phyloP scores from a whole-genome alignment of 257 asterid genomes.

The Solanum raphanifolium region DNA sequence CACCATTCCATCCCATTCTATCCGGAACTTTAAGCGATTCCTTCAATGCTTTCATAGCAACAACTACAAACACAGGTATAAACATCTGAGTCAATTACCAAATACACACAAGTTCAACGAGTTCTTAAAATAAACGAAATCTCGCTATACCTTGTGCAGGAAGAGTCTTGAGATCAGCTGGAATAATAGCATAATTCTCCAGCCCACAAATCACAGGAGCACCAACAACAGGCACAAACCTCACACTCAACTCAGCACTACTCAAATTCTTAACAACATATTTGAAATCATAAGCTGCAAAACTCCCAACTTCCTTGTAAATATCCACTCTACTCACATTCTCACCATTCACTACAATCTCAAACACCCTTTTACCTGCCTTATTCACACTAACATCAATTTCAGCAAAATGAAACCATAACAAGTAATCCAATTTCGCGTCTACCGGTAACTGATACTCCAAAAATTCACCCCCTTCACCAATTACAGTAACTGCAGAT shows the following conservation, averaged over 20 bases:
- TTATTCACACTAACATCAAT: conserved; percentile 66
- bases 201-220: conserved; percentile 79
- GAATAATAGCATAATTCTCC: conserved; percentile 91
- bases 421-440: conserved; percentile 78
- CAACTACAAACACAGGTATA: conserved; percentile 35
- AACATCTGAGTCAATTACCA: background rate
- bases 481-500: conserved; percentile 48
- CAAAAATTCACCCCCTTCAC: conserved; percentile 42
- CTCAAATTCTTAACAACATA: conserved; percentile 78
- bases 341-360: conserved; percentile 60
- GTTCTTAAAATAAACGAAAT: background rate
- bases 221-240: conserved; percentile 62
- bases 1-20: conserved; percentile 99
- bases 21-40: conserved; percentile 90
- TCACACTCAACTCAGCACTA: conserved; percentile 43
- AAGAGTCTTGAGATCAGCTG: conserved; percentile 60
- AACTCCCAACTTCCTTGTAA: conserved; percentile 65
- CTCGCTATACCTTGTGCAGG: conserved; percentile 57
- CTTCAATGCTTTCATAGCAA: conserved; percentile 81
- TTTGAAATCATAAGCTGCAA: conserved; percentile 69
- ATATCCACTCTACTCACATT: conserved; percentile 72
- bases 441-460: conserved; percentile 67
- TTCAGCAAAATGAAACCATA: conserved; percentile 91
- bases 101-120: background rate
- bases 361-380: conserved; percentile 85